phyloP scores from a whole-genome alignment of 495 filamentous ascomycete genomes.

The Hypoxylon crocopeplum region DNA sequence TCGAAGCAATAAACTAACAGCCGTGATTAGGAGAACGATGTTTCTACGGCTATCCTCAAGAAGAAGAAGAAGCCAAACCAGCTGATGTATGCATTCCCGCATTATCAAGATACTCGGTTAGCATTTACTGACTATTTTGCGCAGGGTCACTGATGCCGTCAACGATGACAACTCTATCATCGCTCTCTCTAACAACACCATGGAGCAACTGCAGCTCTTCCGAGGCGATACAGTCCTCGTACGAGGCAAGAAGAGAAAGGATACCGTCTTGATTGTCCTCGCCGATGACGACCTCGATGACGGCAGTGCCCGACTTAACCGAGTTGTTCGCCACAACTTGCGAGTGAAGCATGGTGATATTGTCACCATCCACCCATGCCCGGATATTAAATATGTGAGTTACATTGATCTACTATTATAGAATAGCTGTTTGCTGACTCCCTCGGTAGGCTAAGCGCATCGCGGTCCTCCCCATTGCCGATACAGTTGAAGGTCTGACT shows the following conservation, averaged over 20 bases:
- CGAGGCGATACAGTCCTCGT: conserved; percentile 97
- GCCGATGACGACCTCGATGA: conserved; percentile 98
- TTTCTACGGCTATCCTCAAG: conserved; percentile 96
- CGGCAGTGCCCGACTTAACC: conserved; percentile 94
- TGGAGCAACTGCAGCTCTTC: conserved; percentile 98
- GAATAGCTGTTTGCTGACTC: conserved; percentile 25
- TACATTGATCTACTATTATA: not conserved
- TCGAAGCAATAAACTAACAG: conserved; percentile 37
- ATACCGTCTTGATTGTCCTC: conserved; percentile 95
- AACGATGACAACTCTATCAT: conserved; percentile 99
- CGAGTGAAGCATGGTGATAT: conserved; percentile 98
- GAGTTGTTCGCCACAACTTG: conserved; percentile 96
- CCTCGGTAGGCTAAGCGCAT: conserved; percentile 88
- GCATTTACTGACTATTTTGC: conserved; percentile 48
- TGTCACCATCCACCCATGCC: conserved; percentile 96
- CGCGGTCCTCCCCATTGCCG: conserved; percentile 96
- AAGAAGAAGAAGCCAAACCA: conserved; percentile 99
- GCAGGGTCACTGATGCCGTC: conserved; percentile 91
- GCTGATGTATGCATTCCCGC: conserved; percentile 72
- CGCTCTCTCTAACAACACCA: conserved; percentile 96
- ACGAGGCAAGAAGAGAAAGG: conserved; percentile 99
- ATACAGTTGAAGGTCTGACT: conserved; percentile 96
- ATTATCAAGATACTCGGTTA: not conserved
- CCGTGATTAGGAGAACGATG: conserved; percentile 76
- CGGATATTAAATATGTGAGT: conserved; percentile 99